Conservation (phyloP, 768 basidiomycete genomes). For the Tylopilus plumbeoviolaceoides region DNA sequence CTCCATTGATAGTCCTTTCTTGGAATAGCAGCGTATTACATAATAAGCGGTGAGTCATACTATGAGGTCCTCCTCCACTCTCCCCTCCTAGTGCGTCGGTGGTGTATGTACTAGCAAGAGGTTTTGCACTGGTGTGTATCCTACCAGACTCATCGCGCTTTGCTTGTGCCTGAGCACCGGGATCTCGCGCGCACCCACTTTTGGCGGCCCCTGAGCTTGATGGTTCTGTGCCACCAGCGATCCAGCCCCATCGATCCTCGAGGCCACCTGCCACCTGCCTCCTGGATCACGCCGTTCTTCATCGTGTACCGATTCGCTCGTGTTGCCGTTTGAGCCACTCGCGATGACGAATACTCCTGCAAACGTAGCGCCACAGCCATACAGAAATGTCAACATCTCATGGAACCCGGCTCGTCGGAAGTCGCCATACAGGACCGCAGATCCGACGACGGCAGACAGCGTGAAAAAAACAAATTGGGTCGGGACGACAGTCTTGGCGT, state of each 20-base stretch:
- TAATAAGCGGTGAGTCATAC: neutral
- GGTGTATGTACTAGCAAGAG: constrained; percentile 65
- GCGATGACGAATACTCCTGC: constrained; percentile 87
- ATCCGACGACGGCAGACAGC: constrained; percentile 87
- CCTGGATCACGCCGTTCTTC: constrained; percentile 32
- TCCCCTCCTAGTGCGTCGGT: constrained; percentile 42
- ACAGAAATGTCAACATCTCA: constrained; percentile 77
- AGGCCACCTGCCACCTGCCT: constrained; percentile 25
- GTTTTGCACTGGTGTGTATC: constrained; percentile 74
- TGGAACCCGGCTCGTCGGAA: constrained; percentile 82
- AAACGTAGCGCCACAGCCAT: constrained; percentile 88
- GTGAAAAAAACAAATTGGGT: constrained; percentile 95
- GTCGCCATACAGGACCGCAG: constrained; percentile 91
- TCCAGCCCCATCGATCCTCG: constrained; percentile 25
- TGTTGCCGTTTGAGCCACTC: constrained; percentile 43
- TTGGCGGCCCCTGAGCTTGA: constrained; percentile 48
- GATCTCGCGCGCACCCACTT: constrained; percentile 36
- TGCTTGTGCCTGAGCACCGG: constrained; percentile 48
- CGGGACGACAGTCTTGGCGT: constrained; percentile 92
- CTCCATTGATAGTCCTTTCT: constrained; percentile 8
- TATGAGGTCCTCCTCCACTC: too few species aligned
- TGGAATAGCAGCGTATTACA: neutral
- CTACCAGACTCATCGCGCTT: constrained; percentile 59
- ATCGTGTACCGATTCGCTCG: constrained; percentile 26
- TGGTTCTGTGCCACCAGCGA: constrained; percentile 27